These are phyloP conservation scores for Quercus glauca DNA, from an alignment of 306 rosid species.

Conservation along the genomic window DNA sequence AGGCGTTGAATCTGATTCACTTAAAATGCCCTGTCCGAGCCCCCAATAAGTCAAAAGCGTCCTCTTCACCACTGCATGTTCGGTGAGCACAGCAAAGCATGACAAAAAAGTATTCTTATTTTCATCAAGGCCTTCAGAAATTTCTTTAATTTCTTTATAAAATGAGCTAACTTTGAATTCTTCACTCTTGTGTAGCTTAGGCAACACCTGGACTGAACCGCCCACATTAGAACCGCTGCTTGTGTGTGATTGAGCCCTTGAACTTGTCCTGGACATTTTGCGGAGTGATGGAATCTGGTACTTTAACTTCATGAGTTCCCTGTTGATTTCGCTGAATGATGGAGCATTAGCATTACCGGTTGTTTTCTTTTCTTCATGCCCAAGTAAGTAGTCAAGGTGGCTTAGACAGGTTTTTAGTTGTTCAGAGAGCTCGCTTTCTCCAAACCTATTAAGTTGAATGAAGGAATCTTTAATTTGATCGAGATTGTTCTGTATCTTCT, in stretches of 20 bases:
- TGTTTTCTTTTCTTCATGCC: too few species aligned
- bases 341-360: too few species aligned
- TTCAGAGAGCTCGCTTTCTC: too few species aligned
- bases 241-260: fast-evolving
- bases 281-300: too few species aligned
- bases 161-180: background rate
- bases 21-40: slow-evolving; percentile 8
- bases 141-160: background rate
- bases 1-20: background rate
- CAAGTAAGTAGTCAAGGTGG: too few species aligned
- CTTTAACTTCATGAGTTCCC: fast-evolving
- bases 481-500: too few species aligned
- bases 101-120: background rate
- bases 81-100: slow-evolving; percentile 14
- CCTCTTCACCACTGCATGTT: slow-evolving; percentile 23
- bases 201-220: background rate
- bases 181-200: background rate
- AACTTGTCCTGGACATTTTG: too few species aligned
- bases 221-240: background rate
- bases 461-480: too few species aligned
- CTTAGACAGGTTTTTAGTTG: fast-evolving
- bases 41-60: slow-evolving; percentile 28
- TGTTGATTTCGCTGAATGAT: too few species aligned
- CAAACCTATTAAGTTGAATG: too few species aligned
- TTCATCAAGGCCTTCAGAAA: background rate